Evolutionary conservation across 768 basidiomycete genomes (phyloP), one percentile per base, ranked within the genome.

Genomic region (Suillus americanus): DNA sequence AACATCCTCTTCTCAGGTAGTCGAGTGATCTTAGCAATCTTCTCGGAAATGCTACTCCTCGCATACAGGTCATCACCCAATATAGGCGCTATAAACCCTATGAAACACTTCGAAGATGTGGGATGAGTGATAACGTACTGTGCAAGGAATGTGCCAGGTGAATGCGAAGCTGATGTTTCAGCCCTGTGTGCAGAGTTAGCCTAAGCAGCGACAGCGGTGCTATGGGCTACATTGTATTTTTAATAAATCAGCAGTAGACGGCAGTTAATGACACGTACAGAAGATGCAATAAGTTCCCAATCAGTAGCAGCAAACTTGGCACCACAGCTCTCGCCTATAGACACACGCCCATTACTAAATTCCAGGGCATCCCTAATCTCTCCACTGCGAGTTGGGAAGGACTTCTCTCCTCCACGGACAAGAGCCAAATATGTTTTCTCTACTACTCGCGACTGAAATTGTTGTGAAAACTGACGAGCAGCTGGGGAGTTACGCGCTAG

Each of bases 131-230:
- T 45, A 18, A 68, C 78, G 14, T 64, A 86, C 88, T 75, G 59
- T 80, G 78, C 61, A 89, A 71, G 62, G 76, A 77, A 56, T 82
- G 78, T 1, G 89, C 82, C 38, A 87, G 71, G 65, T 91, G 89
- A 16, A 89, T 78, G n/a, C 89, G 83, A 38, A 91, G 81, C 68
- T 91, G 89, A 64, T 91, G 89, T 72, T 90, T 90, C 62, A 84
- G 73, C 4, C 89, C 89, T 18, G 89, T 90, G 59, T 83, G 74
- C 23, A 89, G 79, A 13, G 77, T 79, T 18, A 91, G 78, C 45
- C 79, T 80, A 46, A 91, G 73, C 59, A 91, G 79, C 2, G 87
- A 84, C 35, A 90, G 62, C 23, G 88, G 87, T 3, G 74, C 79
- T 53, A 63, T 74, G 66, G 62, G 80, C 79, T 79, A 57, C 59